Conservation (phyloP, 352 stramenopile genomes). For the Saprolegnia diclina region DNA sequence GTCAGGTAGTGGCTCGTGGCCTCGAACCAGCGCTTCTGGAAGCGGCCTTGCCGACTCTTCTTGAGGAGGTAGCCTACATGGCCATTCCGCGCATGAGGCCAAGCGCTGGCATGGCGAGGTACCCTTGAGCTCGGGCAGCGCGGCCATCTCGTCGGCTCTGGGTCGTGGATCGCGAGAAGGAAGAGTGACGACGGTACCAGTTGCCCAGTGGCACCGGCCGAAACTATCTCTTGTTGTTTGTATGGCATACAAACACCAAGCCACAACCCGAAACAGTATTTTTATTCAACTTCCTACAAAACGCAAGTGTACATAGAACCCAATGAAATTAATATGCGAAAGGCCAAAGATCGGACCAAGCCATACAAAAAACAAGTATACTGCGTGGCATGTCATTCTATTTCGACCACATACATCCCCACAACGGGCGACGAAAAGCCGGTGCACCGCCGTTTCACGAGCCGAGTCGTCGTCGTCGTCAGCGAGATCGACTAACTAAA, state of each 20-base stretch:
- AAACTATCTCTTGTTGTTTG: too few species aligned
- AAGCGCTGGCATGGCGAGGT: not conserved
- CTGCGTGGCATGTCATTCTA: too few species aligned
- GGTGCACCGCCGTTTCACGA: too few species aligned
- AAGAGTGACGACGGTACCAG: not conserved
- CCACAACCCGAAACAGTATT: too few species aligned
- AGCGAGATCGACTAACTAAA: too few species aligned
- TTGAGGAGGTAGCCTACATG: conserved; percentile 87
- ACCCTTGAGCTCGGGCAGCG: conserved; percentile 78
- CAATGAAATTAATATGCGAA: too few species aligned
- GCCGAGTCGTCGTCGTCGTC: too few species aligned
- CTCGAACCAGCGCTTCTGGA: conserved; percentile 98
- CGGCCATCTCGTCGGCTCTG: not conserved
- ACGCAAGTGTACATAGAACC: not conserved
- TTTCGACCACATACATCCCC: too few species aligned
- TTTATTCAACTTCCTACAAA: not conserved
- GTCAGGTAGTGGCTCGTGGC: conserved; percentile 96
- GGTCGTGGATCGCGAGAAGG: conserved; percentile 6
- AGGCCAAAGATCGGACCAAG: not conserved
- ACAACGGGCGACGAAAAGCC: too few species aligned
- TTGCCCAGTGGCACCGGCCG: too few species aligned
- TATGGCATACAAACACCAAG: too few species aligned
- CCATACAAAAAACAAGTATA: not conserved
- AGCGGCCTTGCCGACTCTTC: conserved; percentile 88
- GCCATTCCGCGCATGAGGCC: not conserved